Evolutionary conservation across 1,284 basidiomycete genomes (phyloP), one percentile per base, ranked within the genome.

Genomic region (Fistulina hepatica): DNA sequence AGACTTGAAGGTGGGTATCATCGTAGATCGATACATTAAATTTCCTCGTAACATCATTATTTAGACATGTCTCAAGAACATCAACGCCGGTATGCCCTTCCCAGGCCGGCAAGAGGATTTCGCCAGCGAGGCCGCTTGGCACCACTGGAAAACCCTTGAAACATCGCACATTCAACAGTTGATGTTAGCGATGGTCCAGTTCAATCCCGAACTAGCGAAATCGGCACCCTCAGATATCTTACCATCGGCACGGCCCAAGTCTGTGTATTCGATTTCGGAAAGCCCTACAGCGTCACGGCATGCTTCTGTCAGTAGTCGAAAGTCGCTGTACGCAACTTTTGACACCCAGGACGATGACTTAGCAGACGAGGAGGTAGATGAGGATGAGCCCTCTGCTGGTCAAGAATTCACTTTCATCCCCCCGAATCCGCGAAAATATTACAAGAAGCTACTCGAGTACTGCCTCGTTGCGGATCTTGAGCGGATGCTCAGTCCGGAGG

Each of bases 31-130:
- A 19, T n/a, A 32, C 38, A 11, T 46, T 45, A 40, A 24, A 22
- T 33, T 17, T 31, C 43, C 40, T 43, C 26, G 50, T 23, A 26
- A 34, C 22, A 33, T 28, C 36, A 30, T 42, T 41, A 34, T 53
- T 4, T 61, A 93, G 81, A 86, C 82, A 21, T 92, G 88, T 54
- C 67, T 97, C 39, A 93, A 91, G 61, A 89, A 92, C 46, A 84
- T 97, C 55, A 86, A 83, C 43, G 81, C 85, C 6, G 83, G 88
- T 27, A 68, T 73, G 15, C 63, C 83, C 0, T 91, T 93, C 55
- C 91, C 93, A 0, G 91, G 86, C 21, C 72, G 81, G 33, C 70
- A 81, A 45, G 79, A 88, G 47, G 93, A 98, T 56, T 98, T 97
- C 50, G 69, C 74, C 19, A 77, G 59, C 40, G 84, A 83, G 3